A percentile compares a stretch with the other conserved stretches of the same genome.
These are phyloP conservation scores for Lichtheimia hyalospora DNA, from an alignment of 371 early-diverging fungal genomes.

Conservation along the genomic window DNA sequence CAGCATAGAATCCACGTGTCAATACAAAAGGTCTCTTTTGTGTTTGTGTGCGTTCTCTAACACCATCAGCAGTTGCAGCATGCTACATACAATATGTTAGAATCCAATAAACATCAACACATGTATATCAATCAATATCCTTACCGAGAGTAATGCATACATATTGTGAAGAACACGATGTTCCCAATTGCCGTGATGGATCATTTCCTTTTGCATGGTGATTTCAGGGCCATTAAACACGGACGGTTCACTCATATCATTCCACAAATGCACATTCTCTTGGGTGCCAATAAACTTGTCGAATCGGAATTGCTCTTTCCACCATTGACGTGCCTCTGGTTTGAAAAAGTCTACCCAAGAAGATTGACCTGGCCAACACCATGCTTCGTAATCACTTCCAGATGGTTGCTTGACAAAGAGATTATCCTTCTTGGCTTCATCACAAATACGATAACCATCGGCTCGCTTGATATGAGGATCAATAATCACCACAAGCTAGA, in stretches of 20 bases:
- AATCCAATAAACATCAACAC: background rate
- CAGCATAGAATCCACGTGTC: conserved; percentile 88
- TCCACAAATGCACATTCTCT: conserved; percentile 81
- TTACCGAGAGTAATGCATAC: conserved; percentile 73
- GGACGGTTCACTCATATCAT: conserved; percentile 95
- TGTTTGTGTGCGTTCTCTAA: conserved; percentile 50
- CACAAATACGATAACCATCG: conserved; percentile 69
- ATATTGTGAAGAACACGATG: conserved; percentile 91
- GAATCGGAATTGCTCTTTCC: conserved; percentile 72
- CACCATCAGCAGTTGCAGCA: conserved; percentile 57
- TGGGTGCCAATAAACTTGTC: conserved; percentile 77
- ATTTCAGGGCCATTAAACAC: conserved; percentile 92
- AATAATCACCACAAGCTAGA: conserved; percentile 87
- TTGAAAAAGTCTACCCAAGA: conserved; percentile 88
- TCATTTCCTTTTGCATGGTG: conserved; percentile 88
- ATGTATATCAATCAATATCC: conserved; percentile 1
- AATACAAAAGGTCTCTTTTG: conserved; percentile 83
- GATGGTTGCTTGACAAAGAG: conserved; percentile 79
- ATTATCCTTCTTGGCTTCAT: conserved; percentile 73
- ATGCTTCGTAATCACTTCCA: conserved; percentile 78
- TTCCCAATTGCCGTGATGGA: conserved; percentile 78
- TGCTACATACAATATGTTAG: conserved; percentile 29
- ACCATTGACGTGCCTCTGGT: conserved; percentile 79
- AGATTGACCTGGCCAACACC: conserved; percentile 94
- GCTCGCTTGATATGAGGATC: conserved; percentile 97